phyloP scores from a whole-genome alignment of 2,329 filamentous ascomycete species.

The Catunica adiposa region DNA sequence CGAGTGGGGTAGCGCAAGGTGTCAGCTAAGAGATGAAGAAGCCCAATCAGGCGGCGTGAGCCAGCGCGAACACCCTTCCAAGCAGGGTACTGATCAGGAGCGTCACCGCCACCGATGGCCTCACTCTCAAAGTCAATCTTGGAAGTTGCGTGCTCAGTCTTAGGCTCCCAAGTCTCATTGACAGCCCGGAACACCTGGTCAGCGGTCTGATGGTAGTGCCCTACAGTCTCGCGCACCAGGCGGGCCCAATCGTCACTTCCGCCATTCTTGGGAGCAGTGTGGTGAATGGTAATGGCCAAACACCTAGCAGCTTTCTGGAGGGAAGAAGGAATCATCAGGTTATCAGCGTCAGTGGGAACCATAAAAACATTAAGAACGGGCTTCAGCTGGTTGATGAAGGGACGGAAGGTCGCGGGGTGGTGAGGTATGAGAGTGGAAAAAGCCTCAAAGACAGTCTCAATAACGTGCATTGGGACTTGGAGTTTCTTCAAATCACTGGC shows the following conservation, averaged over 20 bases:
- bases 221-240: constrained; percentile 43
- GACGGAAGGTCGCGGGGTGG: constrained; percentile 70
- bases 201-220: constrained; percentile 50
- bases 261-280: constrained; percentile 66
- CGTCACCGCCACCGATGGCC: constrained; percentile 29
- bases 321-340: constrained; percentile 30
- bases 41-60: constrained; percentile 46
- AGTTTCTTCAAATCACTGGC: constrained; percentile 24
- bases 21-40: constrained; percentile 48
- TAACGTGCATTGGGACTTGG: constrained; percentile 29
- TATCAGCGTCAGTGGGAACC: constrained; percentile 44
- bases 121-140: constrained; percentile 29
- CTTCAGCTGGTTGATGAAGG: constrained; percentile 53
- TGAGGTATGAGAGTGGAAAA: constrained; percentile 58
- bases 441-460: constrained; percentile 54
- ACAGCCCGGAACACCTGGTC: constrained; percentile 66
- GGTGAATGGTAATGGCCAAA: constrained; percentile 55
- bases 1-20: constrained; percentile 50
- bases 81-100: constrained; percentile 35
- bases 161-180: constrained; percentile 65
- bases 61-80: constrained; percentile 69
- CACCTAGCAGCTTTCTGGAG: constrained; percentile 43
- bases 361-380: constrained; percentile 42
- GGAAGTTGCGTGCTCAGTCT: constrained; percentile 31
- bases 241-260: constrained; percentile 64